Evolutionary conservation across 2,329 filamentous ascomycete genomes (phyloP).

Genomic region (Dactylonectria macrodidyma): DNA sequence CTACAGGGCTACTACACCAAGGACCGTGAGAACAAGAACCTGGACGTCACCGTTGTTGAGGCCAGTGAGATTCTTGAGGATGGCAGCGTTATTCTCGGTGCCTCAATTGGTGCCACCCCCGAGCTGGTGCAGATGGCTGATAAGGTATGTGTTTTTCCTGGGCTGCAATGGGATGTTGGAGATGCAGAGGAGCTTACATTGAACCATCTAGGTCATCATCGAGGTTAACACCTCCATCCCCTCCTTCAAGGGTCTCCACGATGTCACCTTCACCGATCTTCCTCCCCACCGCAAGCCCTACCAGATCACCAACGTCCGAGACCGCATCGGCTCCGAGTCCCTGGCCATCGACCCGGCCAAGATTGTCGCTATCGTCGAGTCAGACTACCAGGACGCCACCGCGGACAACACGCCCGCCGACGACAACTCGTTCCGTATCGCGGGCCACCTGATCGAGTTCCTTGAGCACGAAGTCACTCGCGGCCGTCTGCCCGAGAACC

Average conservation of each 20-base stretch:
- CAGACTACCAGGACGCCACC: slow-evolving; percentile 84
- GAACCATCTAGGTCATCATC: slow-evolving; percentile 76
- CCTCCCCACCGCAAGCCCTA: slow-evolving; percentile 88
- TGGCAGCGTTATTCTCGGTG: slow-evolving; percentile 89
- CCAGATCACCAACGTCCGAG: slow-evolving; percentile 86
- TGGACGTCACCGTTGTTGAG: slow-evolving; percentile 90
- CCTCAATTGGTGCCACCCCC: slow-evolving; percentile 87
- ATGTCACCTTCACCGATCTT: slow-evolving; percentile 90
- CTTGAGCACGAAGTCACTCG: slow-evolving; percentile 87
- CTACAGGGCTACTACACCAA: slow-evolving; percentile 84
- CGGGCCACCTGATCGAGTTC: slow-evolving; percentile 83
- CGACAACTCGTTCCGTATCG: slow-evolving; percentile 80
- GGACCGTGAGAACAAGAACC: slow-evolving; percentile 78
- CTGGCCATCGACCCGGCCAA: slow-evolving; percentile 89
- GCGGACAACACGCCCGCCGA: slow-evolving; percentile 84
- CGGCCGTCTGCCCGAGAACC: slow-evolving; percentile 81
- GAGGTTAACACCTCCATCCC: slow-evolving; percentile 92
- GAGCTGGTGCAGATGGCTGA: slow-evolving; percentile 93
- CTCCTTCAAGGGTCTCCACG: slow-evolving; percentile 89
- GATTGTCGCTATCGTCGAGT: slow-evolving; percentile 88
- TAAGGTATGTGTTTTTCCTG: slow-evolving; percentile 66
- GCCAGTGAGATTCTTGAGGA: slow-evolving; percentile 90
- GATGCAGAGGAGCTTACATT: slow-evolving; percentile 22
- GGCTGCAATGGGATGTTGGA: not conserved
- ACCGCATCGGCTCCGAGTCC: slow-evolving; percentile 86